These are phyloP conservation scores for Fusarium metavorans DNA, from an alignment of 2,329 filamentous ascomycete species.

Conservation along the genomic window DNA sequence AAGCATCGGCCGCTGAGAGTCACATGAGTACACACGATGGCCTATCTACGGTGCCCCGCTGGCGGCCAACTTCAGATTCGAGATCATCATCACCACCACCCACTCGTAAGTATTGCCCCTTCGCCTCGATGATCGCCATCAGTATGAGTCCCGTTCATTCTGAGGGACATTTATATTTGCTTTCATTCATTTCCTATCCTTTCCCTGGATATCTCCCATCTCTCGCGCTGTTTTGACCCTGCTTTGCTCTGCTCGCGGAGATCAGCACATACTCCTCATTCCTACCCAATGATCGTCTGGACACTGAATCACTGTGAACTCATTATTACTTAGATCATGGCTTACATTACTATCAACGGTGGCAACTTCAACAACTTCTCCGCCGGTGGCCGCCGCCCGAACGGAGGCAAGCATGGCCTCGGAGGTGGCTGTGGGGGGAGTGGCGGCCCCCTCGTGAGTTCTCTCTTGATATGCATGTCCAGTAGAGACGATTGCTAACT, in stretches of 20 bases:
- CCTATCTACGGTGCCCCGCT: not conserved
- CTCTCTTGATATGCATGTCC: not conserved
- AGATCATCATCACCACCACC: not conserved
- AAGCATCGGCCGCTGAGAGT: not conserved
- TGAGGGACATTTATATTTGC: too few relatives aligned
- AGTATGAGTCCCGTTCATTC: not conserved
- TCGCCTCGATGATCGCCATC: not conserved
- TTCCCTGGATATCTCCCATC: too few relatives aligned
- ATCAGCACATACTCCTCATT: too few relatives aligned
- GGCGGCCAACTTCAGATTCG: not conserved
- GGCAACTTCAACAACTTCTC: not conserved
- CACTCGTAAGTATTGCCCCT: not conserved
- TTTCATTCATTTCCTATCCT: too few relatives aligned
- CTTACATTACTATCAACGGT: not conserved
- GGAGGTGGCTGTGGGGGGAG: not conserved
- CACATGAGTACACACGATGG: not conserved
- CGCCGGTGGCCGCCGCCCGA: too few relatives aligned
- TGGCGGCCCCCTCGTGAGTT: not conserved
- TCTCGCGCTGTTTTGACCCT: too few relatives aligned
- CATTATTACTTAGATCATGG: too few relatives aligned
- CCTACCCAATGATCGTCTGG: too few relatives aligned
- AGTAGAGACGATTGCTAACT: not conserved
- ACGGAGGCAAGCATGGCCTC: too few relatives aligned
- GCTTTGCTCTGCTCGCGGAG: too few relatives aligned
- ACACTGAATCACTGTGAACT: too few relatives aligned